Base-by-base conservation (phyloP, 1,139 yeast genomes). In the Debaryomyces singareniensis region DNA sequence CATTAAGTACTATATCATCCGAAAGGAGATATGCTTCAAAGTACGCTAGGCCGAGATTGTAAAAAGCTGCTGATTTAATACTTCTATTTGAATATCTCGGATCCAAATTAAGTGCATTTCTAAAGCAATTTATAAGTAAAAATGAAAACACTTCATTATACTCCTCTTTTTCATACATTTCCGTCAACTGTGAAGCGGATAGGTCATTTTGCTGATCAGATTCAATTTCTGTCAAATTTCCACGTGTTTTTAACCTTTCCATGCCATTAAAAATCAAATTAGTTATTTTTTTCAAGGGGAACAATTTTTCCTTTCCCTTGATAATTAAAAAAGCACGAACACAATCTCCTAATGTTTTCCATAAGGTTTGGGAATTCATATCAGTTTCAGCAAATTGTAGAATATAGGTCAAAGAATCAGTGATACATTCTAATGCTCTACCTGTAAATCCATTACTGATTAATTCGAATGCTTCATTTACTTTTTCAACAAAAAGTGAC, bases 41-140 rank as follows among this genome's bases (percentile, higher is more conserved):
- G 36, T 77, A 74, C 0, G 86, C 67, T 20, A 81, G 51, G 2
- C 94, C 96, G 20, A 85, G 53, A 46, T 89, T 87, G 52, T 73
- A 84, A 53, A 71, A 68, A 1, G 74, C 62, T 9, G 78, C 64
- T 0, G 95, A 75, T 28, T 74, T 59, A 13, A 79, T 51, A n/a
- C 70, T 55, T 45, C 74, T 70, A 16, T 75, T 53, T 1, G 57
- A 43, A 21, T 63, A 53, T 5, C 37, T 45, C n/a, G 64, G 66
- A 25, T 59, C 39, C 24, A 39, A 42, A 23, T 38, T 47, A 24
- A 55, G 53, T 24, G 53, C 59, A 21, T 57, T 53, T 14, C 51
- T 47, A 7, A 58, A 49, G 4, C 59, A 39, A 20, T 58, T 38
- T n/a, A 64, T 48, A 4, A 53, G 43, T 12, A 60, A 40, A 14